Evolutionary conservation across 1,139 yeast species (phyloP), one percentile per base, ranked within the genome.

Genomic region (Suhomyces bokatorum): DNA sequence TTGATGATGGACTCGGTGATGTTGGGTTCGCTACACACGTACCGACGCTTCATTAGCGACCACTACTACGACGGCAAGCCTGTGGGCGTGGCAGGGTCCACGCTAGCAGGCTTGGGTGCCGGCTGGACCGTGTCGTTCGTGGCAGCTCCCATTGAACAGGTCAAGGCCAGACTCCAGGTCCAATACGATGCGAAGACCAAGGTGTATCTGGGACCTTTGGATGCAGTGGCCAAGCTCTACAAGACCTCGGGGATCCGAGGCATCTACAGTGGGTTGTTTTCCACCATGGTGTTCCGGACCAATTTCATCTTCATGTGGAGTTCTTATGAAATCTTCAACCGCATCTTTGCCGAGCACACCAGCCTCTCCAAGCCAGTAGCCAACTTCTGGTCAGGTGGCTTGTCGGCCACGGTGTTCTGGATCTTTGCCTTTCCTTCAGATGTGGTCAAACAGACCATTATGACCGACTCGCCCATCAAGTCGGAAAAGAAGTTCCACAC

Each of bases 261-360:
- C 0, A 71, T 89, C 13, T 89, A 87, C 63, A 82, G 86, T 54
- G 97, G 96, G 6, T 71, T 90, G 41, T 64, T 83, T n/a, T 83
- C 96, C 11, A 90, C 97, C 0, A 81, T 89, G 86, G 75, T 90
- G 12, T 90, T 90, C 68, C 75, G 97, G 58, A 83, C 96, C 0
- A 87, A 87, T 66, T 90, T 90, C 59, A 74, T 87, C 34, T 87
- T 87, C 50, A 89, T 96, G 95, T 90, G 97, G 97, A 96, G 96
- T 2, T 83, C 95, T 0, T 89, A 89, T 60, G 96, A 89, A 58
- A 49, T 88, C 11, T 78, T 88, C 60, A 87, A 95, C 10, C 75
- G 77, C 44, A 83, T 77, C 72, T 83, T 89, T 63, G 77, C 80
- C 52, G 69, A 74, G 11, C 72, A 86, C 53, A 87, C 96, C 1